Base-by-base conservation (phyloP, 2,329 filamentous ascomycete genomes). In the Exutisphaerella laricina region DNA sequence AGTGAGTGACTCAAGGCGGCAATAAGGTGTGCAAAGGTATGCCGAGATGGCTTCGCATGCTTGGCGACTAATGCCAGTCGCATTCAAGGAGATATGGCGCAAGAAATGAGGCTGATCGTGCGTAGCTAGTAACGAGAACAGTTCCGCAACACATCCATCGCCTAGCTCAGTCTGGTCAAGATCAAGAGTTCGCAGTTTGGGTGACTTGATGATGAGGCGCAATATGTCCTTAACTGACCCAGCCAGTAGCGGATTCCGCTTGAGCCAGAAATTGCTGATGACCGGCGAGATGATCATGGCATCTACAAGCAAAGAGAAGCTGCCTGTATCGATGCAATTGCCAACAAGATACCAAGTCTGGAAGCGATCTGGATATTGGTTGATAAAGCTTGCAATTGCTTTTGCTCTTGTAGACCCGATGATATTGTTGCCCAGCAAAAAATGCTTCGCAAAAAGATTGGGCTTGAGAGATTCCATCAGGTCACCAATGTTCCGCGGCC, bases 271-370 rank as follows among this genome's bases (percentile, higher is more conserved):
- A 48, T 72, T 74, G 14, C 70, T 73, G 45, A 74, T 60, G 10
- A 62, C 62, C 3, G 62, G 58, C 1, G 70, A 73, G 17, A 59
- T 59, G 10, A 69, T 50, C 66, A 73, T 68, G 37, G 68, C 67
- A 42, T 71, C 60, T 1, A 72, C 70, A 1, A 77, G 62, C 1
- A 62, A 49, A 18, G 55, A 57, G 55, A 77, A 67, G 43, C 65
- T 60, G 2, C 57, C 40, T 2, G 60, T 59, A 37, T 75, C 68
- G 47, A 78, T 74, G 56, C 71, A 74, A 51, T 76, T 76, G 4
- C 74, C 74, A 4, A 73, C 73, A 22, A 77, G 63, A 51, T 77
- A 77, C 73, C 73, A 77, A 22, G 73, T 77, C 41, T 75, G 66
- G 55, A 77, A 74, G 4, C 68, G 65, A 23, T 68, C 56, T 3